Evolutionary conservation across 1,284 basidiomycete species (phyloP), one percentile per base, ranked within the genome.

Genomic region (Sanghuangporus baumii): DNA sequence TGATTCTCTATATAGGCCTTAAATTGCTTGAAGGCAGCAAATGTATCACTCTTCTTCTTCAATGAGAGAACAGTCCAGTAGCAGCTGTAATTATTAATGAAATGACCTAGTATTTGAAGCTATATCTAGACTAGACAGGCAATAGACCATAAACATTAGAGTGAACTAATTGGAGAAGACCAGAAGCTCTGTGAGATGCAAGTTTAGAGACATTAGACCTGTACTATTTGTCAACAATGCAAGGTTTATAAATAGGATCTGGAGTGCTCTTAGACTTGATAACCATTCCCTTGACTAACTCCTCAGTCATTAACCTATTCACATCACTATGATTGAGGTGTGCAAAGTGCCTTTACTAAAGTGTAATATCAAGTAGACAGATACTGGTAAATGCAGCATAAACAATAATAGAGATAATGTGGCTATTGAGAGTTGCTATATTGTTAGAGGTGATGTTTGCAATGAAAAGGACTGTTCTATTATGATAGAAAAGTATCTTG

Each of bases 51-150:
- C 63, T 73, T 73, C 9, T 56, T 47, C 5, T 54, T 58, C 9
- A 74, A 58, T 0, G 64, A 55, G 14, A 66, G 55, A n/a, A 67
- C 64, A 40, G 61, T 57, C 16, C 63, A 54, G 20, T 64, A 55
- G 2, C 66, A 50, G 18, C 65, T 60, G 61, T 51, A 66, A 46
- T 73, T 68, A 62, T 72, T 67, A 34, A 72, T 67, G 38, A 73
- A 68, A 67, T 66, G 36, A 70, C 64, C 62, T 67, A 69, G 62
- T 74, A 71, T 47, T 64, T 50, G 31, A 57, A 61, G 2, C 71
- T 68, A 18, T 68, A 59, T 31, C 48, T 50, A 11, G 48, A 50
- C 23, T 40, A 50, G 6, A 64, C 61, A 41, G 60, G 57, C n/a
- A 71, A 64, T 16, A 58, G 66, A 9, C 67, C 68, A 63, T 67